Evolutionary conservation across 2,329 filamentous ascomycete genomes (phyloP), one percentile per base, ranked within the genome.

Genomic region (Hypomyces rosellus): DNA sequence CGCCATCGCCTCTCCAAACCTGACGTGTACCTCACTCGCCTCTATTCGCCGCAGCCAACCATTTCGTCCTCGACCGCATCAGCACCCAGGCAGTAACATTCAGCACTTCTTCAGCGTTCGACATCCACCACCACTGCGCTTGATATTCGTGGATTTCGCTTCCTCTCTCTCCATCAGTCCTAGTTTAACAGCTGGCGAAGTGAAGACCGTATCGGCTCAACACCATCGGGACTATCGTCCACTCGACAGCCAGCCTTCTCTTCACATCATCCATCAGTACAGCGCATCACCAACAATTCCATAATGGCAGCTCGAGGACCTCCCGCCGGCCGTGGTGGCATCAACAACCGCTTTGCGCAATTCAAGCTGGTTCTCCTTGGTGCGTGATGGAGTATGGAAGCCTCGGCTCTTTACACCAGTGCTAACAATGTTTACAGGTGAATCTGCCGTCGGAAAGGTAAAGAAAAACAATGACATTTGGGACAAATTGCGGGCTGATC

Each of bases 391-490:
- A 34, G 25, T 16, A 25, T 22, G n/a, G 34, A n/a, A 39, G 36
- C 6, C 66, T 51, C 39, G 22, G 34, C 33, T 49, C 25, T 34
- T 34, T 9, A 45, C 14, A 34, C n/a, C 20, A 16, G 36, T 16
- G 49, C 55, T 58, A 45, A 58, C 49, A 39, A 38, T 34, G 38
- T 45, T 49, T 60, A 46, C 68, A 97, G 92, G 93, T 70, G 93
- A 99, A 78, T 99, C 93, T 61, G 93, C 93, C 53, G 93, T 99
- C 52, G 93, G 93, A 85, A 99, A 99, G 88, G 89, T 95, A 72
- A 58, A 51, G 34, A 20, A 20, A 20, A 5, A 20, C 46, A 13
- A 36, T 16, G 36, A 37, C 43, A 15, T 14, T 25, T 42, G 46
- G 30, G 18, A 36, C 30, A 30, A 7, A 22, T 34, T 9, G 47